Percentiles rank a stretch among this genome's conserved stretches.
phyloP scores from a whole-genome alignment of 2,329 filamentous ascomycete species.

The Lachnellula suecica region DNA sequence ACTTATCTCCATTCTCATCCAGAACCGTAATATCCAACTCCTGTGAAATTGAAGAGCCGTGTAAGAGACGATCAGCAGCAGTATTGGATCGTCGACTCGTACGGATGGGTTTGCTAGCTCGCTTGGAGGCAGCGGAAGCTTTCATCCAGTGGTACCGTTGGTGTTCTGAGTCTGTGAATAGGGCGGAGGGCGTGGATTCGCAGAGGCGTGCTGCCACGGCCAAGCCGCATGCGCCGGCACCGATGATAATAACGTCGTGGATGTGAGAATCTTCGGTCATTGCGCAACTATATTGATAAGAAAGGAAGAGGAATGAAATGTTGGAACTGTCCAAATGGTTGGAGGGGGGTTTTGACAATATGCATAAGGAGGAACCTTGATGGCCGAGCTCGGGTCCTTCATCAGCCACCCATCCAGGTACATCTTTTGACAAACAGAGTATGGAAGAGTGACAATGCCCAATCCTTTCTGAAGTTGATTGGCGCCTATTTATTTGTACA shows the following conservation, averaged over 20 bases:
- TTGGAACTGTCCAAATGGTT: neutral
- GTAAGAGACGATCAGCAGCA: conserved; percentile 32
- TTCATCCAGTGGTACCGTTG: conserved; percentile 63
- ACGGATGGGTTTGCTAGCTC: conserved; percentile 35
- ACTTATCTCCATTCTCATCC: conserved; percentile 60
- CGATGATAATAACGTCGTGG: conserved; percentile 62
- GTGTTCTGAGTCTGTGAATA: conserved; percentile 83
- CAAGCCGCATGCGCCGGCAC: conserved; percentile 73
- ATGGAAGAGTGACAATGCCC: neutral
- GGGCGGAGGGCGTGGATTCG: conserved; percentile 71
- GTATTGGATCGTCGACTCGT: conserved; percentile 34
- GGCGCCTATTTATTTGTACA: neutral
- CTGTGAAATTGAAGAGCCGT: conserved; percentile 15
- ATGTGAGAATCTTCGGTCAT: conserved; percentile 28
- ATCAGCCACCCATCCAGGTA: neutral
- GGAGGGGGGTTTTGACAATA: conserved; percentile 10
- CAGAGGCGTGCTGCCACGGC: conserved; percentile 70
- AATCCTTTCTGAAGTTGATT: neutral
- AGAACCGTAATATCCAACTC: conserved; percentile 56
- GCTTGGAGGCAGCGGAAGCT: conserved; percentile 56
- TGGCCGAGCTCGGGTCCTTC: conserved; percentile 8
- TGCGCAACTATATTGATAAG: conserved; percentile 1
- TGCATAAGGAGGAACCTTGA: conserved; percentile 8
- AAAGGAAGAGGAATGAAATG: neutral
- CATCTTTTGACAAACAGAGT: neutral